These are phyloP conservation scores for Isatis lusitanica DNA, from an alignment of 441 rosid species.

Conservation along the genomic window DNA sequence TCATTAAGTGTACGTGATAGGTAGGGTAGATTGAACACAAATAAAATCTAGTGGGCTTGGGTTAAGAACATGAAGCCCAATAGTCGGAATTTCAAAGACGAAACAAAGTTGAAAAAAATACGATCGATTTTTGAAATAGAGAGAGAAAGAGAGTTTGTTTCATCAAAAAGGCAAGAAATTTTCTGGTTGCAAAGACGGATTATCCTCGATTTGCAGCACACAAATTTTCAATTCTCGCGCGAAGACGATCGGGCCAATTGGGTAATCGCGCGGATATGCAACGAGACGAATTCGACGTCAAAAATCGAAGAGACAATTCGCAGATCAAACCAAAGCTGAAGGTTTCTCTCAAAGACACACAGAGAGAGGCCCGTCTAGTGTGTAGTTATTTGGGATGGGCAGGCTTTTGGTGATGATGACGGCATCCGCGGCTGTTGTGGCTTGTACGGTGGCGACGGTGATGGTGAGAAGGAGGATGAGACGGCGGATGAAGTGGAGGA, in stretches of 20 bases:
- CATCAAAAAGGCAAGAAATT: no score
- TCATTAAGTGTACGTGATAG: no score
- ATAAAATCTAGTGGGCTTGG: not conserved
- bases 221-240: no score
- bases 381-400: slow-evolving; percentile 41
- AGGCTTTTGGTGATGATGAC: slow-evolving; percentile 53
- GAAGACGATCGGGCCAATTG: no score
- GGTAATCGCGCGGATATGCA: no score
- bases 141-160: not conserved
- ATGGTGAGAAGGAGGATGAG: slow-evolving; percentile 66
- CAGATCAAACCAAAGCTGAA: no score
- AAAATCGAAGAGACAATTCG: no score
- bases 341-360: no score
- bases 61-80: not conserved
- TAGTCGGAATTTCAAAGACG: not conserved
- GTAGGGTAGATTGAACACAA: not conserved
- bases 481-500: slow-evolving; percentile 73
- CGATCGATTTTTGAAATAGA: not conserved
- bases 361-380: not conserved
- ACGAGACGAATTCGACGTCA: no score
- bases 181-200: no score
- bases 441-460: slow-evolving; percentile 76
- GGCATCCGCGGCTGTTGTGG: slow-evolving; percentile 66
- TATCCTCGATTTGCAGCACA: no score
- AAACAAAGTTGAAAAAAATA: no score